Percentiles rank a stretch among this genome's conserved stretches.
Evolutionary conservation across 371 early-diverging fungal genomes (phyloP).

Genomic region (Mortierella polycephala): DNA sequence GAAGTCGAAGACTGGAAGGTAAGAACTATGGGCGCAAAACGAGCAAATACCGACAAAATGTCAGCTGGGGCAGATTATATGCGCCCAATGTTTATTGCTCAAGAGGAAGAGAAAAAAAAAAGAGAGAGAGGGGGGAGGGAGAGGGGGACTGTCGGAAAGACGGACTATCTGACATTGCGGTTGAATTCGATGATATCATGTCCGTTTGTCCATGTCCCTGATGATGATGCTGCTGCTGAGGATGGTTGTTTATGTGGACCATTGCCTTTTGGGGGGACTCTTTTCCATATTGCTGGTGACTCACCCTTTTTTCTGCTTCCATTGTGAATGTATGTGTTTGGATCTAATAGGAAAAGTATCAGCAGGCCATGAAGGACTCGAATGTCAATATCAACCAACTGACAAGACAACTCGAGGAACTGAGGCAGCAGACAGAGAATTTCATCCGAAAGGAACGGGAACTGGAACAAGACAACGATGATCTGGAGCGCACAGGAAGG

Average conservation of each 20-base stretch:
- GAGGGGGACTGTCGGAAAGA: too few species aligned
- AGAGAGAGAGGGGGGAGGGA: too few species aligned
- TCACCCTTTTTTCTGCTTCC: background rate
- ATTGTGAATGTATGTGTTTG: background rate
- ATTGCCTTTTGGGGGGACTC: background rate
- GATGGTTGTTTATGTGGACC: background rate
- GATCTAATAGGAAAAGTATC: slow-evolving; percentile 57
- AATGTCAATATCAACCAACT: slow-evolving; percentile 72
- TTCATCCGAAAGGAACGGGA: slow-evolving; percentile 81
- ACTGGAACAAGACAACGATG: slow-evolving; percentile 84
- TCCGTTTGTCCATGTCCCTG: too few species aligned
- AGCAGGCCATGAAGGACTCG: slow-evolving; percentile 64
- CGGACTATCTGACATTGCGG: background rate
- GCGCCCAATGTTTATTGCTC: too few species aligned
- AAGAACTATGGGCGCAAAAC: background rate
- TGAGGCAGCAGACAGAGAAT: slow-evolving; percentile 77
- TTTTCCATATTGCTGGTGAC: background rate
- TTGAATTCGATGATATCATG: background rate
- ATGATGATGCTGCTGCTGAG: background rate
- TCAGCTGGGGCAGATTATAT: too few species aligned
- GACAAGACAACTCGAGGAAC: slow-evolving; percentile 80
- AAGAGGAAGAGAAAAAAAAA: too few species aligned
- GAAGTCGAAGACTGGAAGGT: slow-evolving; percentile 86
- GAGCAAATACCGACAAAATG: too few species aligned
- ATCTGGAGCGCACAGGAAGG: slow-evolving; percentile 78